Evolutionary conservation across 345 rosid genomes (phyloP).

Genomic region (Citrus australasica): DNA sequence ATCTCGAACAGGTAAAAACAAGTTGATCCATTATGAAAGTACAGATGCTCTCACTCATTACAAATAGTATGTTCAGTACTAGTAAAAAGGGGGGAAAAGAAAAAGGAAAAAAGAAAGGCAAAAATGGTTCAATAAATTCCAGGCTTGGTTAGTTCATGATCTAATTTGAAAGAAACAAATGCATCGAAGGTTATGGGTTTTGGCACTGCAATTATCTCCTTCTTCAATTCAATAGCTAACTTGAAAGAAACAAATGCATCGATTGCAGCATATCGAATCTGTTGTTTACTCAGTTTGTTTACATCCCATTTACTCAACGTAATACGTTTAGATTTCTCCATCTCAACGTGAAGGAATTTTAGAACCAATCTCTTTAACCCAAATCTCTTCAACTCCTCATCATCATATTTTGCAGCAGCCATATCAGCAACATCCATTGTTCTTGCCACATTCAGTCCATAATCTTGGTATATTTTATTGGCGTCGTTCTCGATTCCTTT

Average conservation of each 20-base stretch:
- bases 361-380: neutral
- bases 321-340: neutral
- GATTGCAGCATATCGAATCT: slow-evolving; percentile 5
- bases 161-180: neutral
- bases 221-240: neutral
- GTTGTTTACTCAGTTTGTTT: neutral
- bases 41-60: neutral
- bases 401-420: neutral
- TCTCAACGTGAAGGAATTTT: neutral
- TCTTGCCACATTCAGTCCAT: neutral
- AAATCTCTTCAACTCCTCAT: neutral
- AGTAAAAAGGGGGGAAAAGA: neutral
- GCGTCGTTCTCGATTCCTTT: slow-evolving; percentile 3
- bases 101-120: neutral
- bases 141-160: neutral
- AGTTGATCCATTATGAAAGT: neutral
- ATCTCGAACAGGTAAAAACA: neutral
- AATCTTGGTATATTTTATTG: neutral
- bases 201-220: neutral
- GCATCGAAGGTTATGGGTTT: neutral
- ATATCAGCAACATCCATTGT: neutral
- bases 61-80: neutral
- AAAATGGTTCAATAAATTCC: neutral
- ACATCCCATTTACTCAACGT: neutral
- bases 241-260: slow-evolving; percentile 16